Base-by-base conservation (phyloP, 768 basidiomycete genomes). In the Pulveroboletus sp. region DNA sequence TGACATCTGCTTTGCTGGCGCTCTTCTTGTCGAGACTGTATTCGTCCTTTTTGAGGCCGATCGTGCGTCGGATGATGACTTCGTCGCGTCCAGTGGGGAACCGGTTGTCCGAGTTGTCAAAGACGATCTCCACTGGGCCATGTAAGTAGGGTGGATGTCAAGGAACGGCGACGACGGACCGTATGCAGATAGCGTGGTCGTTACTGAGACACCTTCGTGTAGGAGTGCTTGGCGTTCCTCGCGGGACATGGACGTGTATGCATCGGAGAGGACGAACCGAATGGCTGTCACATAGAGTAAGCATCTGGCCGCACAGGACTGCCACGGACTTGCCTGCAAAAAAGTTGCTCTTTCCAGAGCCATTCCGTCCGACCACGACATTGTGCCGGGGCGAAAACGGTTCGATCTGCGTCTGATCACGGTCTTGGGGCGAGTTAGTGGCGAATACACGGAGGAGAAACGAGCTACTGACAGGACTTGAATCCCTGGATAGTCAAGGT, bases 321-420 rank as follows among this genome's bases (percentile, higher is more conserved):
- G 25, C 25, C 25, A 27, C 9, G 19, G 34, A 65, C 85, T 55
- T 43, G 88, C 91, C 94, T 32, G 90, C 85, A 69, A 99, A 99
- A 77, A 99, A 98, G 67, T 98, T 99, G 62, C 90, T 94, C 76
- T 99, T 99, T 43, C 97, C 97, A 6, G 90, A 92, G 12, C 97
- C 97, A 79, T 99, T 98, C 36, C 97, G 74, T 13, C 97, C 95
- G 8, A 98, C 94, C 9, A 98, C 93, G 11, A 98, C 94, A 70
- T 98, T 98, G 65, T 97, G 93, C 41, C 77, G 84, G 1, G 94
- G 83, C 19, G 87, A 90, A 71, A 99, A 99, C 0, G 94, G 94
- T 58, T 97, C 94, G 50, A 97, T 91, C 59, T 89, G 85, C 0
- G 87, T 91, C 63, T 92, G 88, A 73, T 92, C 90, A 52, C 87